Evolutionary conservation across 805 yeast species (phyloP).

Genomic region (Barnettozyma botsteinii): DNA sequence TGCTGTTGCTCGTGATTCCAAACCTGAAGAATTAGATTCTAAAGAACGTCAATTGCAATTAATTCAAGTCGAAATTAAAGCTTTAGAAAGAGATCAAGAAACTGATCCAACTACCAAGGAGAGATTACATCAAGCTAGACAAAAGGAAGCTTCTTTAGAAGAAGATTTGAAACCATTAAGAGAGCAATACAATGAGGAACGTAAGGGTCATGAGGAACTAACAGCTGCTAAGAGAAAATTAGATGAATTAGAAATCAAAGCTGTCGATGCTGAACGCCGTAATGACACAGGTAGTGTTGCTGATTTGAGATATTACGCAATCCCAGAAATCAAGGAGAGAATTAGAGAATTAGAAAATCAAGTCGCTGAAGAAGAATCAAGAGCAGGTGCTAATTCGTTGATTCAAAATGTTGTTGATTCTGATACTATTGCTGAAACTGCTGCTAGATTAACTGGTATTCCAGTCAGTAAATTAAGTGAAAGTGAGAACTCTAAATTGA

Average conservation of each 20-base stretch:
- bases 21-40: slow-evolving; percentile 93
- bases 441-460: slow-evolving; percentile 93
- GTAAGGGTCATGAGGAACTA: slow-evolving; percentile 85
- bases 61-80: slow-evolving; percentile 92
- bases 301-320: slow-evolving; percentile 93
- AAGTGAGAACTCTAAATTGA: slow-evolving; percentile 89
- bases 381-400: slow-evolving; percentile 55
- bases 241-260: slow-evolving; percentile 90
- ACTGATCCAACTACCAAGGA: slow-evolving; percentile 80
- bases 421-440: slow-evolving; percentile 93
- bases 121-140: slow-evolving; percentile 72
- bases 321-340: slow-evolving; percentile 80
- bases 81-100: slow-evolving; percentile 91
- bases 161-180: slow-evolving; percentile 82
- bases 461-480: slow-evolving; percentile 93
- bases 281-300: slow-evolving; percentile 93
- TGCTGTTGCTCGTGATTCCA: slow-evolving; percentile 96
- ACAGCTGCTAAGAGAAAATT: slow-evolving; percentile 84
- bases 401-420: slow-evolving; percentile 87
- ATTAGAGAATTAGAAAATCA: slow-evolving; percentile 69
- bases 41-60: slow-evolving; percentile 89
- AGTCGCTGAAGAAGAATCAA: slow-evolving; percentile 71
- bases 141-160: slow-evolving; percentile 74
- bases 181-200: slow-evolving; percentile 80
- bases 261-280: slow-evolving; percentile 94